Conservation (phyloP, 2,329 filamentous ascomycete genomes). For the Endoconidiophora laricicola region DNA sequence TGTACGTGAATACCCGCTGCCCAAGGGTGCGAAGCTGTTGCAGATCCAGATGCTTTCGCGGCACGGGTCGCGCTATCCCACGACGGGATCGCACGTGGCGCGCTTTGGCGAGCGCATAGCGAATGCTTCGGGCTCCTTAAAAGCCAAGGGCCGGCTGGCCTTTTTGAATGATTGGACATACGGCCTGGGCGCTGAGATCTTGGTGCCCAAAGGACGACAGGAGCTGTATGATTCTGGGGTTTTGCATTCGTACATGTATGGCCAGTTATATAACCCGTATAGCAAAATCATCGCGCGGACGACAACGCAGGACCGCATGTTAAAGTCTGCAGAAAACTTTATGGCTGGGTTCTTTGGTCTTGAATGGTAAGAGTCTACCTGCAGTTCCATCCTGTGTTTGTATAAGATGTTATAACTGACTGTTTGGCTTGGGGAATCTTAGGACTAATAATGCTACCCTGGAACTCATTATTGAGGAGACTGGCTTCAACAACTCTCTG, state of each 20-base stretch:
- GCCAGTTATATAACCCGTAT: conserved; percentile 51
- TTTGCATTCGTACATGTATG: conserved; percentile 57
- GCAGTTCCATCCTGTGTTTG: neutral
- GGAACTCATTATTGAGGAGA: conserved; percentile 52
- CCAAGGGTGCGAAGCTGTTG: conserved; percentile 47
- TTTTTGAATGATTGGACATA: conserved; percentile 58
- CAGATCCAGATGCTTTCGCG: conserved; percentile 58
- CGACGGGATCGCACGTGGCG: conserved; percentile 37
- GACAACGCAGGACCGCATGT: conserved; percentile 64
- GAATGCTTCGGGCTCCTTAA: conserved; percentile 34
- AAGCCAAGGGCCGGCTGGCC: conserved; percentile 39
- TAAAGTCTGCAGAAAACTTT: conserved; percentile 63
- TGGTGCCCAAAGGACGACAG: conserved; percentile 55
- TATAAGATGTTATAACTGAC: neutral
- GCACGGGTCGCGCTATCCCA: conserved; percentile 60
- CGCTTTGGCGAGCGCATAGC: conserved; percentile 40
- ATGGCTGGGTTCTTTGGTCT: conserved; percentile 65
- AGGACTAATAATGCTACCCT: conserved; percentile 53
- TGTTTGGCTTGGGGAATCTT: neutral
- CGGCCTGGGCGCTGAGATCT: conserved; percentile 50
- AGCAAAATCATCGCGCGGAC: conserved; percentile 59
- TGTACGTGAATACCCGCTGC: conserved; percentile 53
- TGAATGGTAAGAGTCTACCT: conserved; percentile 33
- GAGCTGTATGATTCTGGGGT: conserved; percentile 54
- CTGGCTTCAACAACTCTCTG: conserved; percentile 51